phyloP scores from a whole-genome alignment of 1,284 basidiomycete genomes.

The Pseudozyma sp. region DNA sequence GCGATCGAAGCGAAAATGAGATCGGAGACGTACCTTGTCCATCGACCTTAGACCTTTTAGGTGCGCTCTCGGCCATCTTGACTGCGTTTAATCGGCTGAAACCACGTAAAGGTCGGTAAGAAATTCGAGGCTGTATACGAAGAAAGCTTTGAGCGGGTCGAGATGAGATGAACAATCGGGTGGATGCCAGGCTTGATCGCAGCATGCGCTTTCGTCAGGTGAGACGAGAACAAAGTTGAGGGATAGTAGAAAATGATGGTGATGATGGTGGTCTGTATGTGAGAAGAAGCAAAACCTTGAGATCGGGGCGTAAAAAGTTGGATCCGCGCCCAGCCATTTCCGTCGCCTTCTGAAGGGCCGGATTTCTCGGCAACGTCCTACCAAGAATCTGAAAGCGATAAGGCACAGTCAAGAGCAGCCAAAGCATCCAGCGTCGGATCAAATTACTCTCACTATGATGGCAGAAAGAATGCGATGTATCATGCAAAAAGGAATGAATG shows the following conservation, averaged over 20 bases:
- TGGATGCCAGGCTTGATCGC: no score
- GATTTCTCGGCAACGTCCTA: not conserved
- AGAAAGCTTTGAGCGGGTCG: not conserved
- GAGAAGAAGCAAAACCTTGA: not conserved
- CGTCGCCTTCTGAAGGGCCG: not conserved
- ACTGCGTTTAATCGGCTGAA: not conserved
- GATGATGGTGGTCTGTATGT: not conserved
- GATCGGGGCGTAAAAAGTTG: not conserved
- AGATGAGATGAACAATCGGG: not conserved
- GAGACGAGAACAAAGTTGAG: not conserved
- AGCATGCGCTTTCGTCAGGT: not conserved
- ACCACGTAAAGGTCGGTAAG: not conserved
- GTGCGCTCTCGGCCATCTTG: slow-evolving; percentile 20
- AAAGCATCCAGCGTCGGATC: no score
- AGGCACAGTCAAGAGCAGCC: no score
- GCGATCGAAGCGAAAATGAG: not conserved
- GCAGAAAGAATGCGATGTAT: not conserved
- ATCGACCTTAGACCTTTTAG: slow-evolving; percentile 30
- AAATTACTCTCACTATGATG: not conserved
- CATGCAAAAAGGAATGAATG: no score
- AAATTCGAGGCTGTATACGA: not conserved
- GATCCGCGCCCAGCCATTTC: not conserved
- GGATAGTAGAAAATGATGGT: not conserved
- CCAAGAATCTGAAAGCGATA: no score
- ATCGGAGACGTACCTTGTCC: slow-evolving; percentile 28